Base-by-base conservation (phyloP, 768 basidiomycete genomes). In the Wakefieldia striispora region DNA sequence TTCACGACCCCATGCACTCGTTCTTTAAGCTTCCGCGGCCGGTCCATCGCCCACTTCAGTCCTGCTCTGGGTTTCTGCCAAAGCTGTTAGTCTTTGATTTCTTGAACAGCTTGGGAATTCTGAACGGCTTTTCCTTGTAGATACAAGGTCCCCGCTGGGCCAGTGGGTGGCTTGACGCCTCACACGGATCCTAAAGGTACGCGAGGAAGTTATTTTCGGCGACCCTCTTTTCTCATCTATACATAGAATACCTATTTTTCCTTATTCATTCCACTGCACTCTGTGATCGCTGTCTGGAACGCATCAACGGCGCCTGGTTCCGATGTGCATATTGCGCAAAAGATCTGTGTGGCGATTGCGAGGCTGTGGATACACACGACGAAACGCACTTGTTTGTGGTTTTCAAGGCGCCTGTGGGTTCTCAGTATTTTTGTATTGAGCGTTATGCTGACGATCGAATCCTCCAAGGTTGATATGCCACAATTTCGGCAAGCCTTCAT, bases 11-110 rank as follows among this genome's bases (percentile, higher is more conserved):
- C 0, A 79, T 77, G 69, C 94, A 97, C 53, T 72, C 87, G 11
- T 97, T 97, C 71, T 82, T 95, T 75, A 95, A 91, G 61, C 75
- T 97, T 29, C 83, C 83, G 29, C 79, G 89, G 17, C 90, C 88
- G 3, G 84, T 95, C 11, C 78, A 91, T 24, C 74, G 76, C 13
- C 77, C 77, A 1, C 71, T 87, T 33, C 70, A 74, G 42, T 80
- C 80, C 0, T 59, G 74, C 0, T 69, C 64, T n/a, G 79, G 86
- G 0, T 71, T 94, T 56, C 65, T 95, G 4, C 89, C 92, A 0
- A 65, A 74, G 17, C 58, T 95, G 86, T 89, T 64, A 43, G 82
- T 41, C 1, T 40, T 13, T n/a, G 20, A n/a, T n/a, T 34, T 60
- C 40, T 20, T 34, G 21, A 17, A 13, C 13, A 1, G 1, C 33